Evolutionary conservation across 768 basidiomycete genomes (phyloP).

Genomic region (Mycena latifolia): DNA sequence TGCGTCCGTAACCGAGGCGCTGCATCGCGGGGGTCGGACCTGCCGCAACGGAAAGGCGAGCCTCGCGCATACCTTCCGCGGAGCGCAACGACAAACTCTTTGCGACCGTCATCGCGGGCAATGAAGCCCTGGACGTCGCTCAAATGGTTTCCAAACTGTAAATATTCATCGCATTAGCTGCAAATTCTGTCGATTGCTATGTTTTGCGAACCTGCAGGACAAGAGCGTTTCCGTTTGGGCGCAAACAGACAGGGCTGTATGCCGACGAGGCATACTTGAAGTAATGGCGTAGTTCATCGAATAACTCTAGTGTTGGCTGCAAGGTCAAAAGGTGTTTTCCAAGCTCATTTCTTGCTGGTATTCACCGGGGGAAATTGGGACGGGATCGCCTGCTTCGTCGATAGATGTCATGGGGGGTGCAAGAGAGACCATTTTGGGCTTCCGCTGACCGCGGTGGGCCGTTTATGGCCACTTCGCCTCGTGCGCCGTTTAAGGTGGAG

Average conservation of each 20-base stretch:
- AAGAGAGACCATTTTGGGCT: slow-evolving; percentile 1
- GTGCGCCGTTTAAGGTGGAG: not conserved
- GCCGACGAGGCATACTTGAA: slow-evolving; percentile 70
- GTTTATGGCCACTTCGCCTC: not conserved
- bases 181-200: not conserved
- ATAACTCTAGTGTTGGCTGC: slow-evolving; percentile 41
- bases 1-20: slow-evolving; percentile 56
- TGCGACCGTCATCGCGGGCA: slow-evolving; percentile 58
- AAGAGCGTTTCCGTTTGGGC: slow-evolving; percentile 62
- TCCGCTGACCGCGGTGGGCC: no score
- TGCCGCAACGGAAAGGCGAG: not conserved
- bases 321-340: not conserved
- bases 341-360: not conserved
- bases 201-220: slow-evolving; percentile 48
- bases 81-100: slow-evolving; percentile 62
- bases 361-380: slow-evolving; percentile 22
- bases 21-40: slow-evolving; percentile 36
- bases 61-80: slow-evolving; percentile 58
- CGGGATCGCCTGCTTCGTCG: slow-evolving; percentile 7
- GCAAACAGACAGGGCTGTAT: slow-evolving; percentile 57
- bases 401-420: slow-evolving; percentile 8
- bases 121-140: slow-evolving; percentile 64
- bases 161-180: not conserved
- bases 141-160: slow-evolving; percentile 54
- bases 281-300: slow-evolving; percentile 61